Conservation (phyloP, 2,329 filamentous ascomycete species). For the Microdochium nivale region DNA sequence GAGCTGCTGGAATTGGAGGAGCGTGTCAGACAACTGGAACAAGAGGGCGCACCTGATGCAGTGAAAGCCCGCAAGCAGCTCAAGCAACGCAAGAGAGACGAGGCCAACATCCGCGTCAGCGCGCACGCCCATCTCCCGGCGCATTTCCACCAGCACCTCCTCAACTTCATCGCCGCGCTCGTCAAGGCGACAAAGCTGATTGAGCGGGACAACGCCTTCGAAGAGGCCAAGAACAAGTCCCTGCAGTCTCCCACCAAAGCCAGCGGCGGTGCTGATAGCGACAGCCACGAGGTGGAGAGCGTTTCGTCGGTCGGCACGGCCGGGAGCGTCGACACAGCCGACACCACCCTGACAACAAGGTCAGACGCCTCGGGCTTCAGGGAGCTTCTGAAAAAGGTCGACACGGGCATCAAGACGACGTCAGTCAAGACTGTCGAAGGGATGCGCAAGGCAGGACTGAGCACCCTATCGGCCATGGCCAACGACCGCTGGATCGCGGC, state of each 20-base stretch:
- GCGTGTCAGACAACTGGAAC: slow-evolving; percentile 11
- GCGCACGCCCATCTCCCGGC: slow-evolving; percentile 40
- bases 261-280: background rate
- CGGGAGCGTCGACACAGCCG: slow-evolving; percentile 2
- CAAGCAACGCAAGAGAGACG: slow-evolving; percentile 32
- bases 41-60: slow-evolving; percentile 32
- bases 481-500: slow-evolving; percentile 48
- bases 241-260: background rate
- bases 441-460: slow-evolving; percentile 35
- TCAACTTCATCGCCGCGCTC: slow-evolving; percentile 44
- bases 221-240: background rate
- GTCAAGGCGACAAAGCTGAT: slow-evolving; percentile 50
- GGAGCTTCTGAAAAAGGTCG: slow-evolving; percentile 19
- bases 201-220: slow-evolving; percentile 34
- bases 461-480: slow-evolving; percentile 24
- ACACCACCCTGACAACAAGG: slow-evolving; percentile 4
- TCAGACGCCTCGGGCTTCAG: slow-evolving; percentile 13
- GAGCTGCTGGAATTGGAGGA: slow-evolving; percentile 22
- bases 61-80: slow-evolving; percentile 29
- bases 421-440: slow-evolving; percentile 17
- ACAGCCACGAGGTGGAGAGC: background rate
- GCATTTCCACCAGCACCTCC: slow-evolving; percentile 38
- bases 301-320: background rate
- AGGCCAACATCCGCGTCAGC: slow-evolving; percentile 35
- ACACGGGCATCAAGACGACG: slow-evolving; percentile 20